phyloP scores from a whole-genome alignment of 176 grass and related monocot species.

The Hyparrhenia diplandra region DNA sequence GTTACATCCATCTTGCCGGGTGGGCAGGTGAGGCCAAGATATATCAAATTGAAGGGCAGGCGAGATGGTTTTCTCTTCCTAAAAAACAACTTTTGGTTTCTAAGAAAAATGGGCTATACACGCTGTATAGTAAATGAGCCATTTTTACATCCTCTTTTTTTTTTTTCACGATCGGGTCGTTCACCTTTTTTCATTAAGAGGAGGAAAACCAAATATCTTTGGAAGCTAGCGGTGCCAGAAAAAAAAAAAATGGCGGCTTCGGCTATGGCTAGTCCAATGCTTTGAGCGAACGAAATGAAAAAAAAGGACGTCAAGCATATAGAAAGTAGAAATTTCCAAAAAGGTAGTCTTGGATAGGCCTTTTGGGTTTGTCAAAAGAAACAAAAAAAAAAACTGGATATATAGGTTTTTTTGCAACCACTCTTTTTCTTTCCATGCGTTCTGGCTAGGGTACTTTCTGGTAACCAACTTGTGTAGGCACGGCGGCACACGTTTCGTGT shows the following conservation, averaged over 20 bases:
- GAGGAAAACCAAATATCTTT: too few species aligned
- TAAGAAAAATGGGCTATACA: too few species aligned
- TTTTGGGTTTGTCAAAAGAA: neutral
- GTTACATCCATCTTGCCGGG: neutral
- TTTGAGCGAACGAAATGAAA: neutral
- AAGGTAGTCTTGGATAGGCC: neutral
- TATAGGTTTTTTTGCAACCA: neutral
- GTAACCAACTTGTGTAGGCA: neutral
- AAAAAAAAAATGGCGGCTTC: neutral
- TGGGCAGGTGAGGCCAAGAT: neutral
- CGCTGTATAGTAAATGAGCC: too few species aligned
- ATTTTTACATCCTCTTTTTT: neutral
- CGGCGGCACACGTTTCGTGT: neutral
- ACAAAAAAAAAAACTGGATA: neutral
- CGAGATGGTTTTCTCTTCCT: too few species aligned
- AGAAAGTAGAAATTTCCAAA: neutral
- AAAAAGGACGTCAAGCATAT: neutral
- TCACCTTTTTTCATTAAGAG: neutral
- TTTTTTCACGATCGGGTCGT: too few species aligned
- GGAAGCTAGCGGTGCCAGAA: neutral
- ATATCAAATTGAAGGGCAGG: too few species aligned
- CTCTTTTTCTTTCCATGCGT: neutral
- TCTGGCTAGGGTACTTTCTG: neutral
- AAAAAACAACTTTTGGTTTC: too few species aligned
- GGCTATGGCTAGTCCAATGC: neutral